These are phyloP conservation scores for Sclerotiophoma versabilis DNA, from an alignment of 2,329 filamentous ascomycete species.

Conservation along the genomic window DNA sequence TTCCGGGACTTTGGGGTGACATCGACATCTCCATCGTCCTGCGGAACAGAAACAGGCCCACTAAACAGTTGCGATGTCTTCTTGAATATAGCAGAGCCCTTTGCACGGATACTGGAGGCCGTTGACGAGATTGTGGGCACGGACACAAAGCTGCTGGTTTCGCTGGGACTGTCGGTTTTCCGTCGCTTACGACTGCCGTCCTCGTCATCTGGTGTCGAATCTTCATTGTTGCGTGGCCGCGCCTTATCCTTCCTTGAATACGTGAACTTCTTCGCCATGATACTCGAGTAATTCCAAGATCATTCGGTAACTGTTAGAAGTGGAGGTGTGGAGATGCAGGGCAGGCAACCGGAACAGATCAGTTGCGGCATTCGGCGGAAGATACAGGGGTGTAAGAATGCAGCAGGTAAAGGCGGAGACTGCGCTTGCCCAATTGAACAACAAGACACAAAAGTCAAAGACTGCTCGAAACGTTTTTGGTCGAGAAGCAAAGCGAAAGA, in stretches of 20 bases:
- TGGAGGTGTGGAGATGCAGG: slow-evolving; percentile 10
- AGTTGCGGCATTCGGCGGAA: slow-evolving; percentile 20
- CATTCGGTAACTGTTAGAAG: slow-evolving; percentile 16
- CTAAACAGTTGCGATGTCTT: slow-evolving; percentile 19
- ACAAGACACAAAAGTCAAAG: not conserved
- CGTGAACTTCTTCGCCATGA: slow-evolving; percentile 25
- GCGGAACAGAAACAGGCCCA: slow-evolving; percentile 28
- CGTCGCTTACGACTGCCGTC: slow-evolving; percentile 24
- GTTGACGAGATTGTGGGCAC: slow-evolving; percentile 16
- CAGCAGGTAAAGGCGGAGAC: slow-evolving; percentile 12
- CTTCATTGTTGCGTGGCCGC: slow-evolving; percentile 11
- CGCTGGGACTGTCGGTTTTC: slow-evolving; percentile 20
- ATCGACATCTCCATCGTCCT: slow-evolving; percentile 19
- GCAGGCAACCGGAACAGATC: not conserved
- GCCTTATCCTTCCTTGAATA: slow-evolving; percentile 30
- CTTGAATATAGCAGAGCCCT: slow-evolving; percentile 14
- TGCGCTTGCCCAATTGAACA: slow-evolving; percentile 2
- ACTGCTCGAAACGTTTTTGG: not conserved
- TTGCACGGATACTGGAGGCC: slow-evolving; percentile 9
- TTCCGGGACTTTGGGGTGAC: slow-evolving; percentile 9
- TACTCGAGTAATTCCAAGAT: slow-evolving; percentile 11
- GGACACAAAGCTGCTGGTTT: slow-evolving; percentile 9
- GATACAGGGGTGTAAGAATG: slow-evolving; percentile 15
- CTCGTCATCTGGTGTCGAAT: slow-evolving; percentile 16
- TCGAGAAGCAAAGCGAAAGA: slow-evolving; percentile 1